Evolutionary conservation across 2,329 filamentous ascomycete species (phyloP), one percentile per base, ranked within the genome.

Genomic region (Stenocarpella maydis): DNA sequence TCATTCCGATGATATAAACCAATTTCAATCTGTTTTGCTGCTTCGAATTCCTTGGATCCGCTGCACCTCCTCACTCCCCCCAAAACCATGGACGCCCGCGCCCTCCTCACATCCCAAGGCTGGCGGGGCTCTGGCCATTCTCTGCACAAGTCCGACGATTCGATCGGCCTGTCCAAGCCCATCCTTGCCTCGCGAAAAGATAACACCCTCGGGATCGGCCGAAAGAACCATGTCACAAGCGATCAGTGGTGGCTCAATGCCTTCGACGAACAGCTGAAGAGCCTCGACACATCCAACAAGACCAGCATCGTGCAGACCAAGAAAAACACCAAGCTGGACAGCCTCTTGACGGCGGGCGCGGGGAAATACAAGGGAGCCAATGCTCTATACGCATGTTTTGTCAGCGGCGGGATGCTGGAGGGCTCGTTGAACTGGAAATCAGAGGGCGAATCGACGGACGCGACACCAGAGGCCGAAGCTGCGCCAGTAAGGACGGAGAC

Each of bases 231-330:
- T 72, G 85, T 85, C 72, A 88, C 86, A 26, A 88, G 85, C 74
- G 95, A 98, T 77, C 94, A 97, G 79, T 99, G 96, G 96, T 99
- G 96, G 96, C 86, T 97, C 80, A 91, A 93, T 69, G 96, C 96
- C 14, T 98, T 97, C 74, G 95, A 98, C 80, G 91, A 94, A 78
- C 94, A 95, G 68, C 83, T 98, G 73, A 92, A 96, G 79, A 92
- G 91, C 4, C 86, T 97, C 65, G 91, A 92, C 77, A 89, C 87
- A 1, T 84, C 85, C 28, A 84, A 85, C 73, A 80, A 87, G 73
- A 85, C 88, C 65, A 82, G 83, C 74, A 82, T 89, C 68, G 80
- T 87, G 74, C 82, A 91, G 83, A 86, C 87, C 70, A 78, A 88
- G 72, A 82, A 81, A 39, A 82, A 84, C 69, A 77, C 82, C 60